A percentile compares a stretch with the other conserved stretches of the same genome.
Conservation (phyloP, 1,139 yeast species). For the Wickerhamomyces sp. region DNA sequence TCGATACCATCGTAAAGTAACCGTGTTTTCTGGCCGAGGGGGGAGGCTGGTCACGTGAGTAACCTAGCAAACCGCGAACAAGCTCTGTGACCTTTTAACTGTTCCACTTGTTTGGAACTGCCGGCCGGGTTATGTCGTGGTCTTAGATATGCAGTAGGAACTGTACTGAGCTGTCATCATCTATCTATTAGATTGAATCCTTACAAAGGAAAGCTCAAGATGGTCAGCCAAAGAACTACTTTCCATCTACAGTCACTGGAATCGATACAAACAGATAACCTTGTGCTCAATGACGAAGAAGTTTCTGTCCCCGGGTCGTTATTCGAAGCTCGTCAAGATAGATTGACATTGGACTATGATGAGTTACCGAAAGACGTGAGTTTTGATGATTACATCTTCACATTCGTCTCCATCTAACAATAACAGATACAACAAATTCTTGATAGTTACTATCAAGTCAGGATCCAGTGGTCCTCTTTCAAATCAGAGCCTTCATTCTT, state of each 20-base stretch:
- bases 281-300: slow-evolving; percentile 9
- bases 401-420: too few relatives aligned
- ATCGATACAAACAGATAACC: slow-evolving; percentile 19
- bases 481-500: slow-evolving; percentile 4
- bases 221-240: slow-evolving; percentile 19
- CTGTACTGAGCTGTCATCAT: too few relatives aligned
- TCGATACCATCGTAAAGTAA: too few relatives aligned
- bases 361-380: slow-evolving; percentile 12
- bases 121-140: too few relatives aligned
- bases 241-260: slow-evolving; percentile 14
- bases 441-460: slow-evolving; percentile 11
- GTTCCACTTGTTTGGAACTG: too few relatives aligned
- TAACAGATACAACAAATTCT: slow-evolving; percentile 5
- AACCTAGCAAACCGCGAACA: too few relatives aligned
- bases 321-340: slow-evolving; percentile 16
- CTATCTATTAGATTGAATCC: too few relatives aligned
- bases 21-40: too few relatives aligned
- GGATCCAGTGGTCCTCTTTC: slow-evolving; percentile 17
- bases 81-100: too few relatives aligned
- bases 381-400: too few relatives aligned
- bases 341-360: slow-evolving; percentile 11
- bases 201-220: neutral
- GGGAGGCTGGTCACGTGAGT: too few relatives aligned
- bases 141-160: too few relatives aligned
- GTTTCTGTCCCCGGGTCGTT: slow-evolving; percentile 17